Conservation (phyloP, 2,329 filamentous ascomycete genomes). For the Ophiostoma triangulosporum region DNA sequence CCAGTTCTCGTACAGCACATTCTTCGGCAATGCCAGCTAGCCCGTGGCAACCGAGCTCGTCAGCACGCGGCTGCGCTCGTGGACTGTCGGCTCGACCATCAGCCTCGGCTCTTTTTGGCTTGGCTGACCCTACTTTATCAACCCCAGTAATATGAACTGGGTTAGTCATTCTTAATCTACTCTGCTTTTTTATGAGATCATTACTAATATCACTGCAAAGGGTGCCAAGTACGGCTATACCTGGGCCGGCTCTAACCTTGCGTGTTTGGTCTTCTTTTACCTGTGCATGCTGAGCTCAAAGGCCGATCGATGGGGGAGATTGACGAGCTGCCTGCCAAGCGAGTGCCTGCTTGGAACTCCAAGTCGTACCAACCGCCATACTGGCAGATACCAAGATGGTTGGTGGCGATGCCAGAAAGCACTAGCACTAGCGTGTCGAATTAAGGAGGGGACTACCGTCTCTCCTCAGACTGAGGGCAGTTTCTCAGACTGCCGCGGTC, state of each 20-base stretch:
- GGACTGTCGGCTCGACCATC: slow-evolving; percentile 36
- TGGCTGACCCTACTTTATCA: slow-evolving; percentile 34
- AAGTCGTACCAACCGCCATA: slow-evolving; percentile 18
- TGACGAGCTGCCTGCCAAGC: slow-evolving; percentile 20
- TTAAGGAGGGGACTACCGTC: too few relatives aligned
- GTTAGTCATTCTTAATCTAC: too few relatives aligned
- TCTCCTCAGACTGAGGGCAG: too few relatives aligned
- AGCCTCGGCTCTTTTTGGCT: slow-evolving; percentile 25
- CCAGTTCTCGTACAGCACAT: slow-evolving; percentile 24
- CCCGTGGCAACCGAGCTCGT: slow-evolving; percentile 30
- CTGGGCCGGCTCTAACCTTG: slow-evolving; percentile 24
- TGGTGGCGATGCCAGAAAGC: not conserved
- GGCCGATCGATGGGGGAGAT: slow-evolving; percentile 21
- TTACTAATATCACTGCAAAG: too few relatives aligned
- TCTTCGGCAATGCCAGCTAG: slow-evolving; percentile 27
- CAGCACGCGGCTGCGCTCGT: slow-evolving; percentile 29
- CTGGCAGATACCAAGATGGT: slow-evolving; percentile 15
- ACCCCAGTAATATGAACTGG: slow-evolving; percentile 27
- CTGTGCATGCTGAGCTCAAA: slow-evolving; percentile 20
- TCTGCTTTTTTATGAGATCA: too few relatives aligned
- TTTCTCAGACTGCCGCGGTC: too few relatives aligned
- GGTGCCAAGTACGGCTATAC: slow-evolving; percentile 31
- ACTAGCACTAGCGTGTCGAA: too few relatives aligned
- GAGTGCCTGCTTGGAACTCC: slow-evolving; percentile 18
- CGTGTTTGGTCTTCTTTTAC: slow-evolving; percentile 20